Conservation (phyloP, 495 filamentous ascomycete species). For the Talaromyces stipitatus region DNA sequence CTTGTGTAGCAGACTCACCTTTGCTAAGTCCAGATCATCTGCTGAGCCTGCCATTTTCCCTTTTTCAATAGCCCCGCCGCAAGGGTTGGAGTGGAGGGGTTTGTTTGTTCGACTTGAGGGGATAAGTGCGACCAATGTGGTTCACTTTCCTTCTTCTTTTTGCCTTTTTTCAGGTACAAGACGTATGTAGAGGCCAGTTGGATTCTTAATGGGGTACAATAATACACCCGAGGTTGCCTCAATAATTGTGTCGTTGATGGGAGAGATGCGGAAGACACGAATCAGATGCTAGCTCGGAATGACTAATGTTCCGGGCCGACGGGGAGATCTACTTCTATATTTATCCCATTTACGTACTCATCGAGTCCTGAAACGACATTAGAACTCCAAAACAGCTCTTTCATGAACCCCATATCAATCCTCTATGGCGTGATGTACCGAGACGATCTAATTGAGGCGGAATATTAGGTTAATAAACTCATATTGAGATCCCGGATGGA, state of each 20-base stretch:
- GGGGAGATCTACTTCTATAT: background rate
- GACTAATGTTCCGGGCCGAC: background rate
- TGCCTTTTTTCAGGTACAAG: background rate
- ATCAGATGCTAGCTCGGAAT: background rate
- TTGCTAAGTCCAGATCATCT: constrained; percentile 2
- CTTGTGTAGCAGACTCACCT: background rate
- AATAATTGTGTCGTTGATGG: background rate
- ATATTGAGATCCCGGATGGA: background rate
- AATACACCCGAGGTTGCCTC: background rate
- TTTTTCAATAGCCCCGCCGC: background rate
- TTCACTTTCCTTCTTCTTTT: background rate
- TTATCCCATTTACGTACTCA: background rate
- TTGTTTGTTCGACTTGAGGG: background rate
- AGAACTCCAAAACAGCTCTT: background rate
- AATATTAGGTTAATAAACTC: background rate
- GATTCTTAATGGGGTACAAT: background rate
- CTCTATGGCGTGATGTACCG: background rate
- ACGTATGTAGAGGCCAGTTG: background rate
- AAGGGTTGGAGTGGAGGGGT: background rate
- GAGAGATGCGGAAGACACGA: background rate
- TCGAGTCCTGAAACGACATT: background rate
- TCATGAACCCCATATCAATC: background rate
- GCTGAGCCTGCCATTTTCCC: background rate
- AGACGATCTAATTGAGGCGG: background rate
- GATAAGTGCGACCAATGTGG: background rate